Evolutionary conservation across 257 asterid genomes (phyloP).

Genomic region (Nicotiana sylvestris): DNA sequence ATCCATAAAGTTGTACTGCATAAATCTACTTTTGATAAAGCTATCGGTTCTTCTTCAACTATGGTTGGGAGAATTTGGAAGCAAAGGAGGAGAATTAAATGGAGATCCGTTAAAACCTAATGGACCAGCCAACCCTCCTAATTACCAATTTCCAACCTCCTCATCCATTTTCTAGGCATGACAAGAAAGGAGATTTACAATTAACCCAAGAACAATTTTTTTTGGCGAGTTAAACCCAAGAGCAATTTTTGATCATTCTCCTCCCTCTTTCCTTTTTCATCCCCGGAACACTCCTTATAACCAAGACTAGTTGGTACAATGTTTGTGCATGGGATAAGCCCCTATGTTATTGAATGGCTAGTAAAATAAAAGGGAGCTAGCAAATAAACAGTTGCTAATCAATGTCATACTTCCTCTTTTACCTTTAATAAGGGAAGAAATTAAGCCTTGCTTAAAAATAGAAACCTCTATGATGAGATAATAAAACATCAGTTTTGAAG

Average conservation of each 20-base stretch:
- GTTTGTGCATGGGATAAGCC: neutral
- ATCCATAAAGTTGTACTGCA: neutral
- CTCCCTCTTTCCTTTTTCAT: too few species aligned
- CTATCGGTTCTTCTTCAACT: neutral
- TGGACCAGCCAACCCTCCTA: neutral
- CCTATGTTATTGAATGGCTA: neutral
- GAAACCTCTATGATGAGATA: neutral
- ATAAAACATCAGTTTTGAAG: neutral
- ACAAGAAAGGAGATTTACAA: neutral
- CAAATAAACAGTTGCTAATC: neutral
- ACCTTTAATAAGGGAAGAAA: neutral
- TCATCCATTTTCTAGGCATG: neutral
- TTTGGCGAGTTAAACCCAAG: too few species aligned
- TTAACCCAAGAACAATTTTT: neutral
- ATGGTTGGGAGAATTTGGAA: neutral
- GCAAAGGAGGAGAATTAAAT: neutral
- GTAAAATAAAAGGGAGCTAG: neutral
- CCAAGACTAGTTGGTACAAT: too few species aligned
- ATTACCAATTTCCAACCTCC: neutral
- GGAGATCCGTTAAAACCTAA: neutral
- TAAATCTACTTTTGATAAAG: neutral
- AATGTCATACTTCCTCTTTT: neutral
- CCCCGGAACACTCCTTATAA: too few species aligned
- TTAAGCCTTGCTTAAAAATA: neutral
- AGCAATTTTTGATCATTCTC: too few species aligned